These are phyloP conservation scores for Thalassiosira livingstoniorum DNA, from an alignment of 352 stramenopile species.

Conservation along the genomic window DNA sequence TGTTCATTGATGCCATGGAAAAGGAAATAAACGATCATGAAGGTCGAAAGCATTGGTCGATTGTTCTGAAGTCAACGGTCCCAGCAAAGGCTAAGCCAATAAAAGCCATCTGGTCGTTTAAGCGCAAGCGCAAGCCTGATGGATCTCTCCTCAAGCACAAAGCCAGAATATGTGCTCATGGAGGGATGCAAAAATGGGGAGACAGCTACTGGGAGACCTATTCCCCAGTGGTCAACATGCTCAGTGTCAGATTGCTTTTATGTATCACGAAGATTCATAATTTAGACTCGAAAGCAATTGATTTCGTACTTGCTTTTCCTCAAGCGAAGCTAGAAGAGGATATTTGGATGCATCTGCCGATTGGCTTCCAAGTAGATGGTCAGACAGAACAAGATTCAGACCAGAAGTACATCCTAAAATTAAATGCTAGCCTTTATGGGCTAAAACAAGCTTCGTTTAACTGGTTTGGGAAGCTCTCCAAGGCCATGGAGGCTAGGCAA, in stretches of 20 bases:
- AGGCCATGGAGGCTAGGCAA: neutral
- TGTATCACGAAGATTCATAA: neutral
- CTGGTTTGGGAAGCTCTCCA: constrained; percentile 1
- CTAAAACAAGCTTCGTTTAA: neutral
- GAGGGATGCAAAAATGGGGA: constrained; percentile 4
- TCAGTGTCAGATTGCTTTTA: neutral
- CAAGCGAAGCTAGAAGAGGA: neutral
- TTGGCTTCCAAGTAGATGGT: neutral
- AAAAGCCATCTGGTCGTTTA: neutral
- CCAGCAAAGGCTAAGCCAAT: neutral
- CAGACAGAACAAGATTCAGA: neutral
- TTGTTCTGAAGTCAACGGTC: neutral
- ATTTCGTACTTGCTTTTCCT: constrained; percentile 6
- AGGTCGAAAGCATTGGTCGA: neutral
- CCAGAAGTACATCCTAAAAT: neutral
- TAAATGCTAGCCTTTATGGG: neutral
- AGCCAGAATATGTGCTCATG: neutral
- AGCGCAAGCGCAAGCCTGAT: neutral
- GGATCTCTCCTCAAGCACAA: neutral
- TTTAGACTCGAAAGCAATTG: neutral
- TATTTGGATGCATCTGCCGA: neutral
- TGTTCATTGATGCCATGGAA: neutral
- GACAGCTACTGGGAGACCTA: constrained; percentile 1
- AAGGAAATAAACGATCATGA: neutral
- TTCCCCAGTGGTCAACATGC: neutral